Base-by-base conservation (phyloP, 495 filamentous ascomycete genomes). In the Tuber brumale region DNA sequence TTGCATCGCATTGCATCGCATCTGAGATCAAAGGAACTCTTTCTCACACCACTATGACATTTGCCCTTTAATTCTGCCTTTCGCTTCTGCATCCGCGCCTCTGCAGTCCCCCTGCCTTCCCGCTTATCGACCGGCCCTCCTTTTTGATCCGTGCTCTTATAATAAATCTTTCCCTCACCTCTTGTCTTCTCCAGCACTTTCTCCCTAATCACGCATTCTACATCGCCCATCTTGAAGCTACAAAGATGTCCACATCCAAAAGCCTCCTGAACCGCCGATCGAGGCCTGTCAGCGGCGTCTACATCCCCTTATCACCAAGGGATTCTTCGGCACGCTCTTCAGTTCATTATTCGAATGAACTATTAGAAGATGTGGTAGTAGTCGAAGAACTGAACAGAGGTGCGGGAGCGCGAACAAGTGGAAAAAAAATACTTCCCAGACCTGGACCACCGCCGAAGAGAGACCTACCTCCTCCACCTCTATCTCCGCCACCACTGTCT, bases 381-480 rank as follows among this genome's bases (percentile, higher is more conserved):
- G 76, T 37, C 18, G 81, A 81, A 61, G 71, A 77, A 37, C 77
- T 74, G 57, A 71, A 71, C 18, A 76, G 71, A 18, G 70, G 76
- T 69, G 78, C 76, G 69, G 51, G 44, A 44, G 76, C 79, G 37
- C 81, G 81, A n/a, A 76, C 76, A 48, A 73, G 74, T 69, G 72
- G 73, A 46, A 71, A 76, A 57, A 82, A 82, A 75, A 45, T 76
- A 70, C 76, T 69, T 27, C 79, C 84, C 23, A 82, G 77, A 61
- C 84, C 85, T 41, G 84, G 84, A 12, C 85, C 85, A 39, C 84
- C 85, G 18, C 85, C 85, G 31, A 85, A 81, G 27, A 81, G 79
- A 76, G 81, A 81, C 23, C 69, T 86, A n/a, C 85, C 85, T 41
- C 83, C 85, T 39, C 76, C 86, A 69, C 85, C 85, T 31, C 76